phyloP scores from a whole-genome alignment of 2,329 filamentous ascomycete genomes.

The Penicillium sp. region DNA sequence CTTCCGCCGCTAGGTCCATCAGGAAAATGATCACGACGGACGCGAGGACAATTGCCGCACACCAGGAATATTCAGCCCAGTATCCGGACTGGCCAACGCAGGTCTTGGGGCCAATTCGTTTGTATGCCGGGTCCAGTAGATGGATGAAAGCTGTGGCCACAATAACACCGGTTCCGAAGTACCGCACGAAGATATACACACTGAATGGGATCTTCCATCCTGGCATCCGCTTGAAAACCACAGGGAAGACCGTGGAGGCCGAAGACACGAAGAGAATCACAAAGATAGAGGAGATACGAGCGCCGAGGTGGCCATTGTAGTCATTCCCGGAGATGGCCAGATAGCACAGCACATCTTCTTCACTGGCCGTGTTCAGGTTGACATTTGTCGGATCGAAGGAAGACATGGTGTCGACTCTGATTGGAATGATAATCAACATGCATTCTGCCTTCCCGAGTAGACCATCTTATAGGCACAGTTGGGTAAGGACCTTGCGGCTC shows the following conservation, averaged over 20 bases:
- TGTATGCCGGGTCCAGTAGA: slow-evolving; percentile 46
- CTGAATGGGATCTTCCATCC: slow-evolving; percentile 40
- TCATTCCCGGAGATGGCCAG: slow-evolving; percentile 49
- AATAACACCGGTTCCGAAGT: slow-evolving; percentile 50
- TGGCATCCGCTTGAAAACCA: slow-evolving; percentile 40
- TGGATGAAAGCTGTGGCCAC: slow-evolving; percentile 51
- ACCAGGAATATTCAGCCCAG: slow-evolving; percentile 55
- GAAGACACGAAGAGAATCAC: slow-evolving; percentile 45
- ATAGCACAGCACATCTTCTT: slow-evolving; percentile 52
- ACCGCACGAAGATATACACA: slow-evolving; percentile 47
- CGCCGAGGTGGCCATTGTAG: slow-evolving; percentile 54
- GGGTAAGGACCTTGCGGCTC: slow-evolving; percentile 8
- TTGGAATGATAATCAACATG: not conserved
- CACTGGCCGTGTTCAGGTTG: slow-evolving; percentile 45
- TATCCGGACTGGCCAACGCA: slow-evolving; percentile 55
- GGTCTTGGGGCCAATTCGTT: slow-evolving; percentile 44
- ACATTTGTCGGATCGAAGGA: slow-evolving; percentile 42
- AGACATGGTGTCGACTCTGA: slow-evolving; percentile 5
- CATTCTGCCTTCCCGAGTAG: not conserved
- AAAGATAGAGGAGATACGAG: slow-evolving; percentile 46
- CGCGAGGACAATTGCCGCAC: slow-evolving; percentile 51
- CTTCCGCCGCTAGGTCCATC: slow-evolving; percentile 19
- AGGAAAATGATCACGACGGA: slow-evolving; percentile 52
- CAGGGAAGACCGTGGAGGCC: slow-evolving; percentile 45
- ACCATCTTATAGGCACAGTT: not conserved